Percentiles rank a stretch among this genome's conserved stretches.
Evolutionary conservation across 257 asterid genomes (phyloP).

Genomic region (Coffea eugenioides): DNA sequence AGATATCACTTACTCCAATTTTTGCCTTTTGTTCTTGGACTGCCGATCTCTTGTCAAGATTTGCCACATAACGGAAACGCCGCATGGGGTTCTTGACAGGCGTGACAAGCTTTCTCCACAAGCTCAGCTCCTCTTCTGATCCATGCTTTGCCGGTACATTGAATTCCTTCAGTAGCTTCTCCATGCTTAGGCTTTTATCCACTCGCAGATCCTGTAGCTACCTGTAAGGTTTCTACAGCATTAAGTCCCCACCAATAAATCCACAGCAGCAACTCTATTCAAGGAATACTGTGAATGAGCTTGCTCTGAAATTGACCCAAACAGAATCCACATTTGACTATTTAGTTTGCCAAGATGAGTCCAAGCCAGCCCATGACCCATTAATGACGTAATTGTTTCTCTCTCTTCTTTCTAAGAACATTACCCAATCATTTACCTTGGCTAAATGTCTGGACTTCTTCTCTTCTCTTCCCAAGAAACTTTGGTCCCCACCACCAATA

Average conservation of each 20-base stretch:
- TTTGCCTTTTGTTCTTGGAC: background rate
- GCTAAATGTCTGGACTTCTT: background rate
- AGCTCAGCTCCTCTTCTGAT: slow-evolving; percentile 38
- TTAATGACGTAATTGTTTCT: background rate
- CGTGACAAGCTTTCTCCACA: slow-evolving; percentile 55
- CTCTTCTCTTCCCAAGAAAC: background rate
- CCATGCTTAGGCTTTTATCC: background rate
- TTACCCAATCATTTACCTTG: background rate
- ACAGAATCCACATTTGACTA: background rate
- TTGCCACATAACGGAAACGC: slow-evolving; percentile 8
- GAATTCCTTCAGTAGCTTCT: slow-evolving; percentile 30
- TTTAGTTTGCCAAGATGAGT: background rate
- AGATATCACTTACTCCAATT: slow-evolving; percentile 4
- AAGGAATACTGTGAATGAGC: background rate
- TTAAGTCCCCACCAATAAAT: background rate
- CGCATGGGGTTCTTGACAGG: slow-evolving; percentile 5
- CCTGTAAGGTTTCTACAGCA: background rate
- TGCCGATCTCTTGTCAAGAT: slow-evolving; percentile 5
- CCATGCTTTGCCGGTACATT: slow-evolving; percentile 41
- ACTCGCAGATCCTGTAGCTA: slow-evolving; percentile 13
- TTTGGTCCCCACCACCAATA: background rate
- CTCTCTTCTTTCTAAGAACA: background rate
- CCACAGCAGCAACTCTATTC: background rate
- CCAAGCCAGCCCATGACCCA: background rate
- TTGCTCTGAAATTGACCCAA: background rate